Evolutionary conservation across 768 basidiomycete genomes (phyloP), one percentile per base, ranked within the genome.

Genomic region (Suillus paluster): DNA sequence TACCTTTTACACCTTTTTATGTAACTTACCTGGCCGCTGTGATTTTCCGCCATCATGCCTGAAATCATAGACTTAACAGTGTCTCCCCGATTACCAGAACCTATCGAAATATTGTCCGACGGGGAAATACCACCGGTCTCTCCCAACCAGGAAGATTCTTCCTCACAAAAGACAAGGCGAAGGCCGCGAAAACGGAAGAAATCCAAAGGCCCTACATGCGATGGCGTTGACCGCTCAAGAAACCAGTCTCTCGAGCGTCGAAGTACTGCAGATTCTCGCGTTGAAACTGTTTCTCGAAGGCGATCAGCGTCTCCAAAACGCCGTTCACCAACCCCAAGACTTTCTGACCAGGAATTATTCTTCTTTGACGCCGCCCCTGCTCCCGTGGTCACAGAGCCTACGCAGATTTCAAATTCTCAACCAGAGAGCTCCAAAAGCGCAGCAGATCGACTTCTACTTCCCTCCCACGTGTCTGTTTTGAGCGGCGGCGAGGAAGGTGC

Each of bases 381-480:
- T 12, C 67, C 74, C 1, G 60, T 85, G 23, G 63, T 58, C 45
- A 33, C 61, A n/a, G 58, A 54, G 38, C 45, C 67, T 23, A 64
- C 63, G 23, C 57, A 64, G 44, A 34, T 66, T 48, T 53, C 60
- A 21, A 62, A 59, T 8, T 55, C 64, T 21, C 58, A 50, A 10
- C 23, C 63, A 0, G 60, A 60, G 8, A 67, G 74, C 56, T 52
- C 64, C 70, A 73, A 65, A 58, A 45, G 36, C 52, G 66, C 57
- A 12, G 44, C 11, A 9, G 58, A 42, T 57, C 57, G 63, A 53
- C 66, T 94, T 14, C 74, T 91, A 25, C 78, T 94, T 12, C 92
- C 92, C 0, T 75, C 85, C 1, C 91, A 94, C 74, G 92, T 93
- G 27, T 81, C 81, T 9, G 79, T 92, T 7, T 77, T 85, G 57